A percentile compares a stretch with the other conserved stretches of the same genome.
phyloP scores from a whole-genome alignment of 2,329 filamentous ascomycete genomes.

The Colletotrichum sp. region DNA sequence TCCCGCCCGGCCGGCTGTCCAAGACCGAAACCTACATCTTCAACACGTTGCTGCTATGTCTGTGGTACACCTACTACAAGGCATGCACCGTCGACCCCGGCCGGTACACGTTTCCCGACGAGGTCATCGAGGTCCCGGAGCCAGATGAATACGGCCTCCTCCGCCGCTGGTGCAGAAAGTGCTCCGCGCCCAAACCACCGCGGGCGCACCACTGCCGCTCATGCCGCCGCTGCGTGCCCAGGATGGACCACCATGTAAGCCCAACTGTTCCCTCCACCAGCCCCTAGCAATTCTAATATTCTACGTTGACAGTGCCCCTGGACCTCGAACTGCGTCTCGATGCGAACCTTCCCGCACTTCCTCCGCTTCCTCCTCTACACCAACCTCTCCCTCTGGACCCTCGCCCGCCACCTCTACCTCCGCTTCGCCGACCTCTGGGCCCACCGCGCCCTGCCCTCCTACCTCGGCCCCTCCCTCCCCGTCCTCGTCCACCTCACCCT shows the following conservation, averaged over 20 bases:
- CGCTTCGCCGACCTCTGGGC: slow-evolving; percentile 68
- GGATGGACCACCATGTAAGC: slow-evolving; percentile 31
- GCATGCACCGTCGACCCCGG: slow-evolving; percentile 65
- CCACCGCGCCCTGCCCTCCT: slow-evolving; percentile 71
- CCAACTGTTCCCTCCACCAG: not conserved
- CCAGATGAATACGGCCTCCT: slow-evolving; percentile 28
- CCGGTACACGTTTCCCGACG: slow-evolving; percentile 51
- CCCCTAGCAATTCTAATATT: no score
- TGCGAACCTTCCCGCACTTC: slow-evolving; percentile 84
- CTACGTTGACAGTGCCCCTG: slow-evolving; percentile 76
- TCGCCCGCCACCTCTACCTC: slow-evolving; percentile 65
- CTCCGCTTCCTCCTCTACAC: slow-evolving; percentile 77
- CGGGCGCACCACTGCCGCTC: slow-evolving; percentile 82
- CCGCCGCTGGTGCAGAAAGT: slow-evolving; percentile 76
- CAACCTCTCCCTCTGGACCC: slow-evolving; percentile 66
- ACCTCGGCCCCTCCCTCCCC: slow-evolving; percentile 70
- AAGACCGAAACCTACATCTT: slow-evolving; percentile 64
- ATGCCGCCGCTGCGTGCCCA: slow-evolving; percentile 76
- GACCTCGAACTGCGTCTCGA: slow-evolving; percentile 83
- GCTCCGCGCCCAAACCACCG: slow-evolving; percentile 74
- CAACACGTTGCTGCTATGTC: slow-evolving; percentile 67
- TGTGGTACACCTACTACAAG: slow-evolving; percentile 74
- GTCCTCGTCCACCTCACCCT: slow-evolving; percentile 68
- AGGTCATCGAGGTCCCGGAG: slow-evolving; percentile 35
- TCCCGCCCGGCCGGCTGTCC: slow-evolving; percentile 66